Evolutionary conservation across 176 grass and related monocot genomes (phyloP).

Genomic region (Cenchrus americanus): DNA sequence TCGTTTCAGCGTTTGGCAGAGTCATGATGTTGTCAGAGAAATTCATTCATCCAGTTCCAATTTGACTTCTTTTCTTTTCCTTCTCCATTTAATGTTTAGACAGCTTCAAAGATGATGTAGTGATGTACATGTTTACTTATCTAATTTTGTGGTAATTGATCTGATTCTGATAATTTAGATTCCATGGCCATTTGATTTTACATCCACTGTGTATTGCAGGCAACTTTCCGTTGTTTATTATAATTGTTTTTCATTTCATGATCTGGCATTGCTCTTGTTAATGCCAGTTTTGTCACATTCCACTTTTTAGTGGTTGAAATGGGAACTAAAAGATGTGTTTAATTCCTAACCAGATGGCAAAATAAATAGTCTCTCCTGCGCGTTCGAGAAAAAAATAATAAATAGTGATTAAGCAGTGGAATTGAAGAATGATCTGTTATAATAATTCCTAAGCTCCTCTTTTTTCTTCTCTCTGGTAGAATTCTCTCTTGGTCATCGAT

Average conservation of each 20-base stretch:
- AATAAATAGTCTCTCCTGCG: background rate
- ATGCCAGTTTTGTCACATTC: background rate
- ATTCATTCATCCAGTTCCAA: slow-evolving; percentile 9
- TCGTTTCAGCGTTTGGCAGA: background rate
- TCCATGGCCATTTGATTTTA: background rate
- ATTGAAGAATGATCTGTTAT: background rate
- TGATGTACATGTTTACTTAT: background rate
- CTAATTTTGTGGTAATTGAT: slow-evolving; percentile 30
- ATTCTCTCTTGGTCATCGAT: background rate
- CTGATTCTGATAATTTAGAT: background rate
- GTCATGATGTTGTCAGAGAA: background rate
- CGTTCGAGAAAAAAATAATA: background rate
- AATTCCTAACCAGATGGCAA: background rate
- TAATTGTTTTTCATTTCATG: background rate
- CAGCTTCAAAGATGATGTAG: slow-evolving; percentile 11
- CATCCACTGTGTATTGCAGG: background rate
- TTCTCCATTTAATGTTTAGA: slow-evolving; percentile 15
- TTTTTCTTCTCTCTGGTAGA: background rate
- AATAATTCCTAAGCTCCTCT: background rate
- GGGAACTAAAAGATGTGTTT: background rate
- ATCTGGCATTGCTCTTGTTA: background rate
- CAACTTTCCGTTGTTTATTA: background rate
- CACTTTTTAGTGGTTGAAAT: background rate
- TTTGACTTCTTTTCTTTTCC: slow-evolving; percentile 34
- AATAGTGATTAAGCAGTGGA: background rate